These are phyloP conservation scores for Pseudoscleropodium purum DNA, from an alignment of 225 moss, liverwort and hornwort genomes.

Conservation along the genomic window DNA sequence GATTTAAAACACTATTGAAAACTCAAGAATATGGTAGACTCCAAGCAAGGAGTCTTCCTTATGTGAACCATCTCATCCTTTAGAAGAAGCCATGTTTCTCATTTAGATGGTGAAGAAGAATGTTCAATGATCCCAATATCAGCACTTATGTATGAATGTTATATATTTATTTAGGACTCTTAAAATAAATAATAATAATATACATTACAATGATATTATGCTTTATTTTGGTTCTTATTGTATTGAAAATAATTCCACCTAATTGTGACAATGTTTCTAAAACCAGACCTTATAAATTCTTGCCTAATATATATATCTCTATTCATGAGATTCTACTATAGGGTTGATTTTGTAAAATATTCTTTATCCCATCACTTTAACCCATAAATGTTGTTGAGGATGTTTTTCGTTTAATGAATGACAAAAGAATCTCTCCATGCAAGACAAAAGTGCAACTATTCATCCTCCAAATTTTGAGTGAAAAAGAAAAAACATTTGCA, in stretches of 20 bases:
- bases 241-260: neutral
- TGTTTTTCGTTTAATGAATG: too few species aligned
- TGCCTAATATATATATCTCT: too few species aligned
- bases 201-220: neutral
- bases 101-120: neutral
- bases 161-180: neutral
- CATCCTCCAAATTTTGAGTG: too few species aligned
- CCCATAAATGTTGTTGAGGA: too few species aligned
- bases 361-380: neutral
- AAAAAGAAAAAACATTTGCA: too few species aligned
- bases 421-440: too few species aligned
- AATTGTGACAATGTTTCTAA: neutral
- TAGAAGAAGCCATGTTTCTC: neutral
- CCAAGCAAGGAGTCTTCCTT: neutral
- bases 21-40: neutral
- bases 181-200: neutral
- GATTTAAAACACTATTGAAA: neutral
- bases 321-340: neutral
- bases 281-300: fast-evolving
- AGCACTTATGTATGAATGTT: fast-evolving
- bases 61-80: neutral
- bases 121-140: neutral
- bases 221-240: neutral
- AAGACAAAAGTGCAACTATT: too few species aligned
- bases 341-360: neutral